Percentiles rank a stretch among this genome's conserved stretches.
Conservation (phyloP, 1,139 yeast genomes). For the Neolecta irregularis region DNA sequence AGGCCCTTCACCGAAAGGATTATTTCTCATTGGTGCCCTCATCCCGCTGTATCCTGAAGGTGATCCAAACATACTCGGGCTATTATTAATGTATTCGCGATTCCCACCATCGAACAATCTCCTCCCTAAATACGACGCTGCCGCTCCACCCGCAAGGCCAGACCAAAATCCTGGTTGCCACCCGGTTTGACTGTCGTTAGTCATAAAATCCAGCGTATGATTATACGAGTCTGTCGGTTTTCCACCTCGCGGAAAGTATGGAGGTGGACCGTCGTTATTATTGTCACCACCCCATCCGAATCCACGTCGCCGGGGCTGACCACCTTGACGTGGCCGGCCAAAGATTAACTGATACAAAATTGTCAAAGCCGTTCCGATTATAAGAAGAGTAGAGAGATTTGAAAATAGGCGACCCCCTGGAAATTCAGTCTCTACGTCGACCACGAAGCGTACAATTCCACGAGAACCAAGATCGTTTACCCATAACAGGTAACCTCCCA, state of each 20-base stretch:
- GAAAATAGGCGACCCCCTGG: too few species aligned
- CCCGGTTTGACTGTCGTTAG: too few species aligned
- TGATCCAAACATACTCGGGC: background rate
- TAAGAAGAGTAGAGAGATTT: too few species aligned
- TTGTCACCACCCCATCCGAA: constrained; percentile 1
- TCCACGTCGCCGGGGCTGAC: constrained; percentile 1
- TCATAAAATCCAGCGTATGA: too few species aligned
- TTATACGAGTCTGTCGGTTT: constrained; percentile 1
- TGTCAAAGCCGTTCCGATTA: too few species aligned
- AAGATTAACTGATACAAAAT: background rate
- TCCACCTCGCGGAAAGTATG: background rate
- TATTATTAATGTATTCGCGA: background rate
- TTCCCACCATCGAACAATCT: background rate
- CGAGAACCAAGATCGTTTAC: too few species aligned
- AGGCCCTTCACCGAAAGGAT: background rate
- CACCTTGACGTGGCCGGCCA: background rate
- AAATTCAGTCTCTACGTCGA: too few species aligned
- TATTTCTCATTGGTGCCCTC: background rate
- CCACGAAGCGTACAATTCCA: too few species aligned
- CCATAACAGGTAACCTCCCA: too few species aligned
- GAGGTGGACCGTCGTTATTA: background rate
- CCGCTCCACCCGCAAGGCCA: constrained; percentile 4
- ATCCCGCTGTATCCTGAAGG: background rate
- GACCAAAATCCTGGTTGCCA: constrained; percentile 5
- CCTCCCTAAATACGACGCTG: background rate